These are phyloP conservation scores for Butyriboletus appendiculatus DNA, from an alignment of 1,284 basidiomycete species.

Conservation along the genomic window DNA sequence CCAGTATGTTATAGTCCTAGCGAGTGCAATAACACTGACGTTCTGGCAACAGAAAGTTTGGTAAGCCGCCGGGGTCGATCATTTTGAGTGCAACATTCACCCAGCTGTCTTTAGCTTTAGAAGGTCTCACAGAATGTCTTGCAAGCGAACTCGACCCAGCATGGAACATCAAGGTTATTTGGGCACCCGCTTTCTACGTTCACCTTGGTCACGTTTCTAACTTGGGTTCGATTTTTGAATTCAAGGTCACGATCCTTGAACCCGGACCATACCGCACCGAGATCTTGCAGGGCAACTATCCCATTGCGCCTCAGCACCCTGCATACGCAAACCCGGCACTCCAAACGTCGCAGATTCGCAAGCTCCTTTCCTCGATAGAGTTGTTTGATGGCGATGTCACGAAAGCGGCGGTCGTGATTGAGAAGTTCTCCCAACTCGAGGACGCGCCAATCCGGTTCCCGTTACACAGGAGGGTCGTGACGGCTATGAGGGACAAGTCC, in stretches of 20 bases:
- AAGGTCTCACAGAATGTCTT: slow-evolving; percentile 31
- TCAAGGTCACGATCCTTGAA: slow-evolving; percentile 25
- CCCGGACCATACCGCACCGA: slow-evolving; percentile 27
- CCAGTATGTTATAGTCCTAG: no score
- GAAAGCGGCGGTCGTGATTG: slow-evolving; percentile 21
- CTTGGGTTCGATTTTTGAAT: neutral
- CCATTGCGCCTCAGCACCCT: slow-evolving; percentile 12
- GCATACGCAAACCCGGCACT: slow-evolving; percentile 21
- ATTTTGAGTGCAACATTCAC: neutral
- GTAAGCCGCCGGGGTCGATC: slow-evolving; percentile 1
- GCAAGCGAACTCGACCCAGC: slow-evolving; percentile 27
- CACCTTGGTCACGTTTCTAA: neutral
- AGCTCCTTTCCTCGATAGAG: neutral
- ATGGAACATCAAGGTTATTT: slow-evolving; percentile 36
- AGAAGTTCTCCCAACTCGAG: slow-evolving; percentile 18
- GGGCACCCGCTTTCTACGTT: neutral
- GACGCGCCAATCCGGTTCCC: slow-evolving; percentile 22
- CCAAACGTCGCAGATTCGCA: slow-evolving; percentile 5
- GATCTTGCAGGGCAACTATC: slow-evolving; percentile 5
- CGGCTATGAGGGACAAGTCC: slow-evolving; percentile 17
- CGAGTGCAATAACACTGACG: neutral
- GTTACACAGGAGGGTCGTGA: slow-evolving; percentile 18
- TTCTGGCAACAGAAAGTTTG: slow-evolving; percentile 23
- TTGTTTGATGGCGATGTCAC: slow-evolving; percentile 14
- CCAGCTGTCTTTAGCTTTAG: slow-evolving; percentile 20